Conservation (phyloP, 2,329 filamentous ascomycete species). For the Cladosporium austrohemisphaericum region DNA sequence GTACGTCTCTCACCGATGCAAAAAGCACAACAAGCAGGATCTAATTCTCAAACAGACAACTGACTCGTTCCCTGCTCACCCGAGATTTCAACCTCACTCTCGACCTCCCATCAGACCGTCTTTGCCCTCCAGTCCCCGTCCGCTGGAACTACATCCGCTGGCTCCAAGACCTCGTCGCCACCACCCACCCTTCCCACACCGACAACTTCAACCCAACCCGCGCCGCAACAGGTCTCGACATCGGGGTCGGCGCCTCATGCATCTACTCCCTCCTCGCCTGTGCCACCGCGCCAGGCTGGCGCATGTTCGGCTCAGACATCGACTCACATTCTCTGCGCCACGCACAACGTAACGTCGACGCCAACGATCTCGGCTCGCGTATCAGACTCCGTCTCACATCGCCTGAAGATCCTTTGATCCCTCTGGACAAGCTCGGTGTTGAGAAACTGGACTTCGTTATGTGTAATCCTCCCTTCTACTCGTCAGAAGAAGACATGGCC, state of each 20-base stretch:
- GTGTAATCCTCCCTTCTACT: conserved; percentile 94
- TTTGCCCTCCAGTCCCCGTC: conserved; percentile 76
- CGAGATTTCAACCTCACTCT: conserved; percentile 70
- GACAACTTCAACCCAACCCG: conserved; percentile 41
- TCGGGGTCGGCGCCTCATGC: conserved; percentile 81
- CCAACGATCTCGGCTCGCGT: conserved; percentile 62
- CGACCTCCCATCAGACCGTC: conserved; percentile 68
- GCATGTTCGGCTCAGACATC: conserved; percentile 58
- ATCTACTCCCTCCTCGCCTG: conserved; percentile 87
- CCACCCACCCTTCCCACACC: conserved; percentile 50
- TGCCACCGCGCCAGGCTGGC: conserved; percentile 63
- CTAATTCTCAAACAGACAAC: conserved; percentile 50
- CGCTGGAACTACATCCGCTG: conserved; percentile 84
- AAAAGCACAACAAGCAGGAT: conserved; percentile 70
- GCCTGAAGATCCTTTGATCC: conserved; percentile 56
- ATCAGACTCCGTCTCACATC: conserved; percentile 61
- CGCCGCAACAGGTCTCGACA: conserved; percentile 56
- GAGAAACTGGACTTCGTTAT: conserved; percentile 73
- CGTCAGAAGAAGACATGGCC: conserved; percentile 65
- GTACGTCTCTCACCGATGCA: conserved; percentile 57
- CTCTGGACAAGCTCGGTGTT: conserved; percentile 54
- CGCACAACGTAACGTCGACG: conserved; percentile 62
- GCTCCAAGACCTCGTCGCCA: conserved; percentile 78
- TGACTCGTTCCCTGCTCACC: conserved; percentile 75
- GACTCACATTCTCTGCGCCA: conserved; percentile 65